Base-by-base conservation (phyloP, 1,284 basidiomycete genomes). In the Moesziomyces sp. region DNA sequence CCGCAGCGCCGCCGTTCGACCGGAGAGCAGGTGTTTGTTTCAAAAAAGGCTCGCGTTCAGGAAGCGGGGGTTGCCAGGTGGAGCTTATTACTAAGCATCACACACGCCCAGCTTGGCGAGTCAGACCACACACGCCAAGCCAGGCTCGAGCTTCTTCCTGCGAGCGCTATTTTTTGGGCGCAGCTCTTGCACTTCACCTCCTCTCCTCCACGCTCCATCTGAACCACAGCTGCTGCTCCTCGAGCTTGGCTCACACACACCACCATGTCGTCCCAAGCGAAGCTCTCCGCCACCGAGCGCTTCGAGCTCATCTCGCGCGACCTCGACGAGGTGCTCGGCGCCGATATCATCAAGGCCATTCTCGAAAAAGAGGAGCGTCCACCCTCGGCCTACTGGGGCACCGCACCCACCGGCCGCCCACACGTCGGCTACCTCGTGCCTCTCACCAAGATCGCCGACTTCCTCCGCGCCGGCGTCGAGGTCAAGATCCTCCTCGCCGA, bases 361-460 rank as follows among this genome's bases (percentile, higher is more conserved):
- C 87, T 98, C 44, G 88, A 89, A 13, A 92, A 97, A 38, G 61
- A 76, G 35, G 78, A 83, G 43, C 60, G 78, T 5, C 74, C 80
- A 0, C 67, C 66, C 64, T 62, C 54, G 16, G 59, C 50, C 53
- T 78, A 77, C 74, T 79, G 81, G 96, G 95, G 95, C 51, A 92
- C 93, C 24, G 94, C 96, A 16, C 90, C 94, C 1, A 99, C 96
- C 4, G 96, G 96, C 74, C 87, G 94, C 86, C 96, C 82, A 9
- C 96, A 99, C 82, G 91, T 99, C 67, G 97, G 93, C 13, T 99
- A 99, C 88, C 94, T 97, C 84, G 96, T 97, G 0, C 91, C 97
- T 4, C 86, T 99, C 62, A 91, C 90, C 51, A 99, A 99, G 87
- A 94, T 98, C 42, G 94, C 95, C 40, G 97, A 99, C 87, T 99